Percentiles rank a stretch among this genome's conserved stretches.
Conservation (phyloP, 768 basidiomycete species). For the Leucosporidium creatinivorum region DNA sequence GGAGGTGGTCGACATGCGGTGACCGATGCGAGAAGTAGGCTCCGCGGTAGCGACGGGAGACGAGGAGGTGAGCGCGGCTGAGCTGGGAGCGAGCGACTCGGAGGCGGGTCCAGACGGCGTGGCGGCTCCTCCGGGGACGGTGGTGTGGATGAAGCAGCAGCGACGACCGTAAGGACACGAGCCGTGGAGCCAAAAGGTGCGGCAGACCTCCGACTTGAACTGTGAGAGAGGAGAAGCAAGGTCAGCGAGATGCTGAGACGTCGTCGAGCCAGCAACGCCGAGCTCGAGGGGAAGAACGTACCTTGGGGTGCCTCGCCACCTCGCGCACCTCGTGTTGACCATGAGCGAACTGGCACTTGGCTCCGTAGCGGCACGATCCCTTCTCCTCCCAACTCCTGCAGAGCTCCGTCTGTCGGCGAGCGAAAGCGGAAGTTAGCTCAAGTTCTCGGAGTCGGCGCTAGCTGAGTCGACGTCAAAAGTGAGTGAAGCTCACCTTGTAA, state of each 20-base stretch:
- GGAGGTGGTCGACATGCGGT: conserved; percentile 16
- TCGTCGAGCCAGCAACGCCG: background rate
- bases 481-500: conserved; percentile 59
- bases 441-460: background rate
- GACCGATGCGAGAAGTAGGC: conserved; percentile 11
- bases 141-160: conserved; percentile 86
- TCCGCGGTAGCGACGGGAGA: conserved; percentile 5
- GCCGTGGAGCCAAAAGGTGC: conserved; percentile 92
- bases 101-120: conserved; percentile 4
- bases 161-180: conserved; percentile 87
- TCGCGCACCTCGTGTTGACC: conserved; percentile 79
- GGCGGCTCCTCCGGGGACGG: conserved; percentile 50
- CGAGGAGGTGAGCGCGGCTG: background rate
- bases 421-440: background rate
- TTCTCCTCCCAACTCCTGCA: conserved; percentile 21
- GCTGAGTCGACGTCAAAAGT: background rate
- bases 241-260: conserved; percentile 31
- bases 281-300: conserved; percentile 39
- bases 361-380: conserved; percentile 37
- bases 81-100: background rate
- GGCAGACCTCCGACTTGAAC: conserved; percentile 91
- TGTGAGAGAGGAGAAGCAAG: conserved; percentile 37
- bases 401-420: conserved; percentile 18
- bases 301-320: conserved; percentile 84
- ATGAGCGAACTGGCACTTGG: conserved; percentile 71